Base-by-base conservation (phyloP, 1,284 basidiomycete species). In the Pterulicium gracile region DNA sequence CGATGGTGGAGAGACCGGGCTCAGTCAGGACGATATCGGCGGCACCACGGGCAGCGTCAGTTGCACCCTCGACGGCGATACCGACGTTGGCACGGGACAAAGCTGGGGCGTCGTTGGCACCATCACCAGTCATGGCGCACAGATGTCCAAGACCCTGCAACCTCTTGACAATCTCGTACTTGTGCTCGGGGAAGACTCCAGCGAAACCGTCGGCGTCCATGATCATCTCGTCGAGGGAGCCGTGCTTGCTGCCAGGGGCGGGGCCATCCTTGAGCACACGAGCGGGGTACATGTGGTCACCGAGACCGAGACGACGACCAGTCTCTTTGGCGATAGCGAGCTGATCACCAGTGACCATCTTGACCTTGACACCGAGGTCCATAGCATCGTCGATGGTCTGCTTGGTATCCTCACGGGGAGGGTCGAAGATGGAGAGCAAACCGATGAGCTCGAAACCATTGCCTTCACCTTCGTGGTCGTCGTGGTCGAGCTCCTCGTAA, bases 311-410 rank as follows among this genome's bases (percentile, higher is more conserved):
- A 75, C 93, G 89, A 68, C 93, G 88, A 57, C 95, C 94, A 53
- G 94, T 98, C 69, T 98, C 95, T 81, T 98, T 98, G 50, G 94
- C 94, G 56, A 98, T 98, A 57, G 95, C 94, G 61, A 98, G 89
- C 74, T 97, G 92, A 68, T 98, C 94, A 80, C 94, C 94, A 43
- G 94, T 98, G 54, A 97, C 93, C 95, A 98, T 98, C 86, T 98
- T 98, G 67, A 98, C 94, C 67, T 87, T 87, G 56, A 98, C 93
- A 70, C 95, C 94, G 63, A 98, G 89, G 51, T 85, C 84, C 52
- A 93, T 74, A 50, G 94, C 94, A 66, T 97, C 92, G 64, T 97
- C 92, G 62, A 98, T 96, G 27, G 95, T 98, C 72, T 97, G 89
- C 76, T 97, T 96, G 67, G 95, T 98, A 67, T 98, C 95, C 5